Percentiles rank a stretch among this genome's conserved stretches.
Conservation (phyloP, 1,284 basidiomycete species). For the Nidula niveotomentosa region DNA sequence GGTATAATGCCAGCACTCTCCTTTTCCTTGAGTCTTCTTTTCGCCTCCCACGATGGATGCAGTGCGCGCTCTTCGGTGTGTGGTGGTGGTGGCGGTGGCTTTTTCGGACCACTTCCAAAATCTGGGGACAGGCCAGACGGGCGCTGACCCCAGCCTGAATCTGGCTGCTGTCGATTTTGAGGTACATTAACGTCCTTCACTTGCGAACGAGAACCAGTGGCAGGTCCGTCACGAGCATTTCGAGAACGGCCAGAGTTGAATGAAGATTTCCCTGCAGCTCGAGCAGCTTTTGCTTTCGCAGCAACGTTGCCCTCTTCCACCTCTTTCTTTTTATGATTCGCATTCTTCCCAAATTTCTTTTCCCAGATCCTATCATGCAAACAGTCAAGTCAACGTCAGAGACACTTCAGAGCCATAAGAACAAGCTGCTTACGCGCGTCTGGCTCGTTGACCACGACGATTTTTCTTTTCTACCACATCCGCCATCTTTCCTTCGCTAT, state of each 20-base stretch:
- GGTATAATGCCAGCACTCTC: slow-evolving; percentile 52
- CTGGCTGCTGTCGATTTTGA: slow-evolving; percentile 20
- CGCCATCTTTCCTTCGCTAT: slow-evolving; percentile 58
- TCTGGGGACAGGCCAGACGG: slow-evolving; percentile 4
- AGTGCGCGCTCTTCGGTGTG: slow-evolving; percentile 41
- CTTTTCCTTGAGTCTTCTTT: slow-evolving; percentile 74
- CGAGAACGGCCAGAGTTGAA: not conserved
- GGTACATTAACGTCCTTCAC: slow-evolving; percentile 7
- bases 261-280: too few relatives aligned
- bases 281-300: too few relatives aligned
- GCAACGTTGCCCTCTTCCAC: slow-evolving; percentile 16
- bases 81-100: slow-evolving; percentile 1
- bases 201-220: not conserved
- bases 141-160: slow-evolving; percentile 22
- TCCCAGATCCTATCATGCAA: slow-evolving; percentile 82
- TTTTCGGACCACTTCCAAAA: slow-evolving; percentile 3
- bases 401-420: slow-evolving; percentile 1
- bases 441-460: slow-evolving; percentile 86
- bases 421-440: slow-evolving; percentile 77
- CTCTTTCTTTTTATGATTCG: slow-evolving; percentile 86
- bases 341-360: slow-evolving; percentile 90
- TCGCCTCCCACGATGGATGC: slow-evolving; percentile 95
- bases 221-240: not conserved
- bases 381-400: not conserved
- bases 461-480: slow-evolving; percentile 76